Evolutionary conservation across 1,284 basidiomycete genomes (phyloP).

Genomic region (Tylopilus sp.): DNA sequence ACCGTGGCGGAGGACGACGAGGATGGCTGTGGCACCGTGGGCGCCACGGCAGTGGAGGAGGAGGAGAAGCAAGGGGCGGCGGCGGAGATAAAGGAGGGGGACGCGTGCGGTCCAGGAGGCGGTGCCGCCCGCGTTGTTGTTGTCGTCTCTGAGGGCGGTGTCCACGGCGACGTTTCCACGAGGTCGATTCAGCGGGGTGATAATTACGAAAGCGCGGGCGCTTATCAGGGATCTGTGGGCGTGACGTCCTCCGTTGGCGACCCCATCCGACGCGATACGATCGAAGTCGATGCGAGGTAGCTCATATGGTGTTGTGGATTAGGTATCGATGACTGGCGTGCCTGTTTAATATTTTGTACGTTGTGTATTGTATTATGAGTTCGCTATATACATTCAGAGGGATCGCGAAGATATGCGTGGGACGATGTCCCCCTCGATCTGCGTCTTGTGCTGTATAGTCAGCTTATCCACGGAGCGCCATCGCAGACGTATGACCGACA

Average conservation of each 20-base stretch:
- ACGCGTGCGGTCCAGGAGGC: background rate
- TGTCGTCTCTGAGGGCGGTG: constrained; percentile 11
- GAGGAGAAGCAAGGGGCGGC: too few relatives aligned
- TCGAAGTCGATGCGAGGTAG: background rate
- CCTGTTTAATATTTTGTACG: background rate
- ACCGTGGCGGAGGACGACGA: constrained; percentile 10
- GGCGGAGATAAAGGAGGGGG: background rate
- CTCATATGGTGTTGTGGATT: background rate
- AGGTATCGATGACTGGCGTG: too few relatives aligned
- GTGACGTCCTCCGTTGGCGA: background rate
- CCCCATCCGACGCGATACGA: background rate
- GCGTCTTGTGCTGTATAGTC: too few relatives aligned
- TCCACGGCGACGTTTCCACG: background rate
- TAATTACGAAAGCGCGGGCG: constrained; percentile 18
- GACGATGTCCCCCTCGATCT: too few relatives aligned
- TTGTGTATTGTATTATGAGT: background rate
- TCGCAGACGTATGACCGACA: background rate
- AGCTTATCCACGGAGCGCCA: too few relatives aligned
- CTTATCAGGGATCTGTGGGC: background rate
- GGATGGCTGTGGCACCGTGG: background rate
- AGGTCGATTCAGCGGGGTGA: background rate
- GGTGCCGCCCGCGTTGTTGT: too few relatives aligned
- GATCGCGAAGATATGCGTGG: too few relatives aligned
- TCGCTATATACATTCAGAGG: too few relatives aligned
- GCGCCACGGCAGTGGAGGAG: too few relatives aligned